Percentiles rank a stretch among this genome's conserved stretches.
Evolutionary conservation across 495 filamentous ascomycete species (phyloP).

Genomic region (Xylaria acuta): DNA sequence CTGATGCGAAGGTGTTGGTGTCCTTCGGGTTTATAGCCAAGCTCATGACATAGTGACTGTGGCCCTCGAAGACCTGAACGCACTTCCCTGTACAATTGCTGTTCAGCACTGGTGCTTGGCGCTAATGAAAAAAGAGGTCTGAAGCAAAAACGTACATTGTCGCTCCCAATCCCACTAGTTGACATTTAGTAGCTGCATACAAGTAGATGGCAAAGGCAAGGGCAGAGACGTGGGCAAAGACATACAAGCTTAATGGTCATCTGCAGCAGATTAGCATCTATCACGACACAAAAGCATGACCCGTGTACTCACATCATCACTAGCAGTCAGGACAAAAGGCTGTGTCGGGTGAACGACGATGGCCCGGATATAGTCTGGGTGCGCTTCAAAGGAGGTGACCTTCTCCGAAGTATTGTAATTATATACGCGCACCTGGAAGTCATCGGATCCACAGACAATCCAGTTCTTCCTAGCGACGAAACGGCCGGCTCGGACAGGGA

Average conservation of each 20-base stretch:
- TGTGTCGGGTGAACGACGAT: slow-evolving; percentile 97
- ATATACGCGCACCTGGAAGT: slow-evolving; percentile 93
- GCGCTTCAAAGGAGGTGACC: slow-evolving; percentile 97
- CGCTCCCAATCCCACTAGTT: slow-evolving; percentile 93
- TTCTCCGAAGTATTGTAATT: slow-evolving; percentile 99
- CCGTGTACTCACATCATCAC: slow-evolving; percentile 99
- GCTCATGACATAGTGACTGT: slow-evolving; percentile 98
- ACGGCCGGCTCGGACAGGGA: slow-evolving; percentile 94
- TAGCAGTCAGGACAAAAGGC: slow-evolving; percentile 94
- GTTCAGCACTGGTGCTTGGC: background rate
- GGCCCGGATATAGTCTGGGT: slow-evolving; percentile 98
- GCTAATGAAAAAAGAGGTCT: background rate
- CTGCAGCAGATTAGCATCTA: slow-evolving; percentile 9
- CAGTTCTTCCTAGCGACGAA: slow-evolving; percentile 99
- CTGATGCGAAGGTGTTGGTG: slow-evolving; percentile 95
- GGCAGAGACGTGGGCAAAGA: background rate
- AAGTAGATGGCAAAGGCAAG: background rate
- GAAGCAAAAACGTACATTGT: slow-evolving; percentile 58
- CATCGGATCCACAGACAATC: slow-evolving; percentile 98
- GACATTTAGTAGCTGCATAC: slow-evolving; percentile 5
- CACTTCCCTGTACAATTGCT: slow-evolving; percentile 67
- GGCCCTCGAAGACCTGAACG: slow-evolving; percentile 97
- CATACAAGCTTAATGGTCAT: slow-evolving; percentile 90
- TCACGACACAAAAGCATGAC: slow-evolving; percentile 41
- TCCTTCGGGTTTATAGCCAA: slow-evolving; percentile 99